Conservation (phyloP, 1,284 basidiomycete genomes). For the Macrocybe sp. region DNA sequence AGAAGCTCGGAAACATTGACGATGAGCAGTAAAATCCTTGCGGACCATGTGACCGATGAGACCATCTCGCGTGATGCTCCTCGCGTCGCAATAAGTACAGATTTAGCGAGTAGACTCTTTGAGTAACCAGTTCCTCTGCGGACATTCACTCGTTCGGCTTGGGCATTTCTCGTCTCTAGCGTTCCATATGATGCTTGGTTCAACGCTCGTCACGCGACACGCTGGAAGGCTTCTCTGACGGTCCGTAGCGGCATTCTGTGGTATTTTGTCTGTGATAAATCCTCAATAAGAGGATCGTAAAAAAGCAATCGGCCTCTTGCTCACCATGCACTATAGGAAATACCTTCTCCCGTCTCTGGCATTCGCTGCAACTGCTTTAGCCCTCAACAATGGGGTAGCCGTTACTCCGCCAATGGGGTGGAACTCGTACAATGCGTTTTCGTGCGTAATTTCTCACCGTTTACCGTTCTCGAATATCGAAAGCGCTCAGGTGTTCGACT, state of each 20-base stretch:
- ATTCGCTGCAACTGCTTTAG: constrained; percentile 13
- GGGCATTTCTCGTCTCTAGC: too few relatives aligned
- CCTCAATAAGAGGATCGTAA: background rate
- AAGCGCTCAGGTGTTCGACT: constrained; percentile 27
- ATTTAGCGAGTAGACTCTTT: too few relatives aligned
- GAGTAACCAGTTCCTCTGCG: too few relatives aligned
- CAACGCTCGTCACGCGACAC: too few relatives aligned
- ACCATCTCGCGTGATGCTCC: constrained; percentile 10
- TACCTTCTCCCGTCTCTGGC: constrained; percentile 2
- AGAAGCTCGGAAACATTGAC: background rate
- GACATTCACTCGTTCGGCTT: too few relatives aligned
- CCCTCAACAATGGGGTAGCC: constrained; percentile 36
- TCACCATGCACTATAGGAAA: background rate
- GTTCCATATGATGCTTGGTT: too few relatives aligned
- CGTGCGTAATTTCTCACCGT: constrained; percentile 23
- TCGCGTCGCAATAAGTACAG: background rate
- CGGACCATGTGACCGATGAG: constrained; percentile 9
- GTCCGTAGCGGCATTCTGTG: too few relatives aligned
- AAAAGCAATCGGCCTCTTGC: background rate
- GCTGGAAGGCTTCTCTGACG: too few relatives aligned
- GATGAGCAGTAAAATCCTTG: background rate
- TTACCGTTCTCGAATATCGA: background rate
- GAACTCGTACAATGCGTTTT: constrained; percentile 43
- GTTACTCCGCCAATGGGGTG: constrained; percentile 42
- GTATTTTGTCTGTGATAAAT: too few relatives aligned